These are phyloP conservation scores for Limonium bicolor DNA, from an alignment of 148 eudicot genomes.

Conservation along the genomic window DNA sequence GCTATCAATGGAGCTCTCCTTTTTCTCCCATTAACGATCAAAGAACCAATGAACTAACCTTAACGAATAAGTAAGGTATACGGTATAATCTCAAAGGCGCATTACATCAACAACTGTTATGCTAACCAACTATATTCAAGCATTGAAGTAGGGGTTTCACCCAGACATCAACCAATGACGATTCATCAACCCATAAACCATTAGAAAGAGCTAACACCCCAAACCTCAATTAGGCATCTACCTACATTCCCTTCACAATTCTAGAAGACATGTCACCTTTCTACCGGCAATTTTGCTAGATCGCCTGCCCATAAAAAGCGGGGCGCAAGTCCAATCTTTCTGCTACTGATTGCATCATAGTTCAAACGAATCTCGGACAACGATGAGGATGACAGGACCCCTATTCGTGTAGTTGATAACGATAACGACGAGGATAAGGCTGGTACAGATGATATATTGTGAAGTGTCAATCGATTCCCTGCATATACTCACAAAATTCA, in stretches of 20 bases:
- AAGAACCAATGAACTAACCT: neutral
- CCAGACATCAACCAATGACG: neutral
- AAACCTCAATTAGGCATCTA: neutral
- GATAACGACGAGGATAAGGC: conserved; percentile 17
- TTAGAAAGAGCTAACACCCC: neutral
- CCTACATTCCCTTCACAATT: neutral
- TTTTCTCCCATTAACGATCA: neutral
- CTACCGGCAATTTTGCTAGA: conserved; percentile 78
- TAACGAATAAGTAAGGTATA: neutral
- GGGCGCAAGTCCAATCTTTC: conserved; percentile 50
- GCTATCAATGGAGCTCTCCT: no score
- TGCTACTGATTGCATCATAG: conserved; percentile 7
- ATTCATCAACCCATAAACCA: neutral
- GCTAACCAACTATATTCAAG: conserved; percentile 3
- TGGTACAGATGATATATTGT: conserved; percentile 21
- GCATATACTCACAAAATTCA: conserved; percentile 3
- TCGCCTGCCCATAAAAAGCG: conserved; percentile 88
- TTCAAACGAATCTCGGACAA: no score
- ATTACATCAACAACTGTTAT: conserved; percentile 27
- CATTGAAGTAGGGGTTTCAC: neutral
- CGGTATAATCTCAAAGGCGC: conserved; percentile 2
- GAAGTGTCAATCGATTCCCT: conserved; percentile 22
- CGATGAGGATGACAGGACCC: conserved; percentile 11
- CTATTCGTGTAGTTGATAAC: conserved; percentile 12
- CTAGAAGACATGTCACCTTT: conserved; percentile 27